Evolutionary conservation across 2,329 filamentous ascomycete genomes (phyloP), one percentile per base, ranked within the genome.

Genomic region (Penicillium brevicompactum): DNA sequence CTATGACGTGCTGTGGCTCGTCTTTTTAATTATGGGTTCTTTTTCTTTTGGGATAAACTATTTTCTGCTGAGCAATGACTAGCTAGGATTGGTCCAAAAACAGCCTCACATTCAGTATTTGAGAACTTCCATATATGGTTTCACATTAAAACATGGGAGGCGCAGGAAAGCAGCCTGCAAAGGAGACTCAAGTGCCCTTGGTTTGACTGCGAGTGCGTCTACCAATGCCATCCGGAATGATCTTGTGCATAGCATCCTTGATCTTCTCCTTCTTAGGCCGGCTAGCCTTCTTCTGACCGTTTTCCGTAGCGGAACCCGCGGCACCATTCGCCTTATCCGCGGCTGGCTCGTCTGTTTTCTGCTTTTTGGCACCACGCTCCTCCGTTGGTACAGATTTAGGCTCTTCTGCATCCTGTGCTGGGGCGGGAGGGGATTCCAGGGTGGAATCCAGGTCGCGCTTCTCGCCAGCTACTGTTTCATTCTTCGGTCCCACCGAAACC

Each of bases 171-270:
- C 24, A 27, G 8, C 2, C 43, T 22, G 11, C 18, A 11, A 13
- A 27, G 24, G 24, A 8, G 24, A 30, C 44, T 45, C 49, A 65
- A 16, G 63, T 57, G 40, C 60, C 60, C 60, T 75, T 71, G 46
- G 70, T 71, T 27, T 73, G 71, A 58, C 72, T 75, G 47, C 74
- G 70, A 41, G 74, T 76, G 34, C 73, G 66, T 57, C 70, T 75
- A 32, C 74, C 71, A 55, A 72, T 67, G 9, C 73, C 70, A 62
- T 70, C 70, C 9, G 70, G 63, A 30, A 68, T 56, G 8, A 56
- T 48, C 51, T 65, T 67, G 51, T 69, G 70, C 47, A 61, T 47
- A 13, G 61, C 44, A 21, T 68, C 65, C 56, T 71, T 65, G 31
- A 60, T 56, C 47, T 62, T 68, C 16, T 60, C 64, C 52, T 72